Conservation (phyloP, 768 basidiomycete species). For the Leccinum variicolor region DNA sequence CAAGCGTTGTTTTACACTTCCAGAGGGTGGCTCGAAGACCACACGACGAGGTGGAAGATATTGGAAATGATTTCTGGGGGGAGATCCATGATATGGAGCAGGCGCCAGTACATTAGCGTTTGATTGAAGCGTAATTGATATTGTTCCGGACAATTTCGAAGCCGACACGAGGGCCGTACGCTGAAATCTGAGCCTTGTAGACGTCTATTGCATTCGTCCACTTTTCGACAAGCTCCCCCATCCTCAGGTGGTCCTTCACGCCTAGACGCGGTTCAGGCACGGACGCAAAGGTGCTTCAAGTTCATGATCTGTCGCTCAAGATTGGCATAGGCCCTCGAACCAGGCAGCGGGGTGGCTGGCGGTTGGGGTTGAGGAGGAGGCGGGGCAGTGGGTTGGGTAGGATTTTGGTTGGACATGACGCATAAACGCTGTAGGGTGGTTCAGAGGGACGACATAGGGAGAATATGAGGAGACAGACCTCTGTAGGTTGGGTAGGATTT, state of each 20-base stretch:
- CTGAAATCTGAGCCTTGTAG: slow-evolving; percentile 19
- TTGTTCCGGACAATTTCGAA: slow-evolving; percentile 10
- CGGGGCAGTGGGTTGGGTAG: slow-evolving; percentile 10
- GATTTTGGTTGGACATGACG: slow-evolving; percentile 14
- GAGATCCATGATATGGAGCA: slow-evolving; percentile 58
- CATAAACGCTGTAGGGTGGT: slow-evolving; percentile 2
- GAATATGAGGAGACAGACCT: not conserved
- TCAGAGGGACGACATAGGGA: not conserved
- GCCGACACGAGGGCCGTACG: slow-evolving; percentile 18
- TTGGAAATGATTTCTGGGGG: slow-evolving; percentile 63
- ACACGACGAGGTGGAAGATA: slow-evolving; percentile 59
- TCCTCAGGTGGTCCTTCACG: not conserved
- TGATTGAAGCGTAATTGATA: slow-evolving; percentile 17
- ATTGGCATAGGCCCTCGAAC: slow-evolving; percentile 13
- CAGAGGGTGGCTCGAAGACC: slow-evolving; percentile 42
- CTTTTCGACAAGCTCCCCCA: slow-evolving; percentile 2
- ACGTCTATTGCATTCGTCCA: slow-evolving; percentile 15
- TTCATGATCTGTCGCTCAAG: slow-evolving; percentile 19
- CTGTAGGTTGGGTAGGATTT: too few species aligned
- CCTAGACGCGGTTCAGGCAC: slow-evolving; percentile 16
- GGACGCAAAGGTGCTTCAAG: slow-evolving; percentile 12
- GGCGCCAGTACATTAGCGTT: slow-evolving; percentile 33
- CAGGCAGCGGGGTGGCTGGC: slow-evolving; percentile 16
- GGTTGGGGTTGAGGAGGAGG: not conserved
- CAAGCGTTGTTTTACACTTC: slow-evolving; percentile 39